Evolutionary conservation across 2,329 filamentous ascomycete species (phyloP).

Genomic region (Scedosporium boydii): DNA sequence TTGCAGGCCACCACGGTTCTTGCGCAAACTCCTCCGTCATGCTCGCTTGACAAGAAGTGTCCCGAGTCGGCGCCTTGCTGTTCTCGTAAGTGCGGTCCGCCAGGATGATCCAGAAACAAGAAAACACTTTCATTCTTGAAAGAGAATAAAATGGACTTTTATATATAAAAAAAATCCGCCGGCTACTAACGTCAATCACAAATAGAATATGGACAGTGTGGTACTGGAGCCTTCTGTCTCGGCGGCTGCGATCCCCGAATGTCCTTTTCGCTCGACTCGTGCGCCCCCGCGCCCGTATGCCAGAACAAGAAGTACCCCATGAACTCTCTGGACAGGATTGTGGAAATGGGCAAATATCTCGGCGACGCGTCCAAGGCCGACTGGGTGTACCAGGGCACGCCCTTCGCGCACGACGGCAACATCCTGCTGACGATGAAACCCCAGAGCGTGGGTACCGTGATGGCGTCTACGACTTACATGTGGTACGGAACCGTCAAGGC

Average conservation of each 20-base stretch:
- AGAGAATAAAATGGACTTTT: neutral
- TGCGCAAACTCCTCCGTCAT: slow-evolving; percentile 20
- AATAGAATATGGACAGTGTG: slow-evolving; percentile 83
- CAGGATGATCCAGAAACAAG: no score
- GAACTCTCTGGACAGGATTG: slow-evolving; percentile 59
- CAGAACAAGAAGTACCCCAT: slow-evolving; percentile 65
- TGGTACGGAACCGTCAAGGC: slow-evolving; percentile 95
- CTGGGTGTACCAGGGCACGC: slow-evolving; percentile 80
- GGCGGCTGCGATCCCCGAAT: slow-evolving; percentile 87
- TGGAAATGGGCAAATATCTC: slow-evolving; percentile 70
- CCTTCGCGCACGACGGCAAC: slow-evolving; percentile 56
- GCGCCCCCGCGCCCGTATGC: slow-evolving; percentile 77
- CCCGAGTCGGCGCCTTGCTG: slow-evolving; percentile 67
- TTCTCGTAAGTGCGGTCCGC: slow-evolving; percentile 51
- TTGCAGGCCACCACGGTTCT: slow-evolving; percentile 1
- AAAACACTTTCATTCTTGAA: no score
- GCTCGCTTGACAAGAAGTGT: slow-evolving; percentile 49
- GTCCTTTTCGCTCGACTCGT: slow-evolving; percentile 76
- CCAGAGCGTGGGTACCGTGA: slow-evolving; percentile 74
- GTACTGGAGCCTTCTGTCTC: slow-evolving; percentile 88
- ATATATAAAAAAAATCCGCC: no score
- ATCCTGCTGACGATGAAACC: slow-evolving; percentile 84
- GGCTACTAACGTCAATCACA: slow-evolving; percentile 3
- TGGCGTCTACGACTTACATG: slow-evolving; percentile 77
- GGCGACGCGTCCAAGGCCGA: slow-evolving; percentile 72